Base-by-base conservation (phyloP, 768 basidiomycete genomes). In the Galerina sulciceps region DNA sequence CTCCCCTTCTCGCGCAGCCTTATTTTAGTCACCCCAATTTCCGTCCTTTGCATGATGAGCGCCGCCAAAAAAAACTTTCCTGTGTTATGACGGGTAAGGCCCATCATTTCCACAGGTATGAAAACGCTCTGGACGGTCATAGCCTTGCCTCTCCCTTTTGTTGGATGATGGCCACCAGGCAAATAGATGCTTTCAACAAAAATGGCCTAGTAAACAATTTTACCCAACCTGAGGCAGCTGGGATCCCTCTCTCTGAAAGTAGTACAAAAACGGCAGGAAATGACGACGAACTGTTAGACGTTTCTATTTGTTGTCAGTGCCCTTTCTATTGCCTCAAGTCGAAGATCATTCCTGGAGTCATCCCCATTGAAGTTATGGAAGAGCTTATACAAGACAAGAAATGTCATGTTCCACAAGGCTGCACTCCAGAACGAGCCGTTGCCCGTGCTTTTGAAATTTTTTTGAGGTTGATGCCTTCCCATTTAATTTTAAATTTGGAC, bases 281-380 rank as follows among this genome's bases (percentile, higher is more conserved):
- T 37, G 79, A 81, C 62, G 86, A 83, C 20, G 83, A 80, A 57
- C 71, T 90, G 23, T 75, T 94, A 41, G 91, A 94, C 70, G 78
- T 93, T 31, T 94, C 90, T 67, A 76, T 93, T 45, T 94, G 93
- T 70, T 94, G 93, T 67, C 92, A 93, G 67, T 94, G 93, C 71
- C 86, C 86, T 20, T 73, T 89, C 61, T 90, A 88, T 67, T 85
- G 88, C 64, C 78, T 91, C 37, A 87, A 83, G 1, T 91, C 89
- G 20, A 79, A 81, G 14, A 75, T 88, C 51, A 86, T 93, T 47
- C 85, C 91, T 37, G 92, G 90, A 4, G 86, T 94, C 42, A 79
- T 94, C 57, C 85, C 88, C 6, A 72, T 77, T 46, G 83, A 82
- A 61, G 74, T 81, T 55, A 73, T 90, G 63, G 85, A 91, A 34